Evolutionary conservation across 73 alveolate species (phyloP).

Genomic region (Uronychia setigera): DNA sequence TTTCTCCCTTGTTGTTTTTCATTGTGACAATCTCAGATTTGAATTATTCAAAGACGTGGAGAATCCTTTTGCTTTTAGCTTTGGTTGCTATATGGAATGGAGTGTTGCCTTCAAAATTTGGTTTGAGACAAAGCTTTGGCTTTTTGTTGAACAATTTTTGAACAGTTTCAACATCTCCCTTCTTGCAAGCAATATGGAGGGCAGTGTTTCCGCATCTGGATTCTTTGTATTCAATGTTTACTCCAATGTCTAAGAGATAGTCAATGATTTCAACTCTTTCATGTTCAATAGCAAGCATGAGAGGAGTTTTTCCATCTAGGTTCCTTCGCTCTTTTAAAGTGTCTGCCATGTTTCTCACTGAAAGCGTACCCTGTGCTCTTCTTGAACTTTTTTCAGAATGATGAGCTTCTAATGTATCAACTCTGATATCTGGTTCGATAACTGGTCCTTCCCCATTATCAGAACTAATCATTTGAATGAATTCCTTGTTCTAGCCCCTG

Average conservation of each 20-base stretch:
- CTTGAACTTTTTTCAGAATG: background rate
- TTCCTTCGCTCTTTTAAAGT: conserved; percentile 25
- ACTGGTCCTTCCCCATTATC: background rate
- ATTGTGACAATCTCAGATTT: conserved; percentile 36
- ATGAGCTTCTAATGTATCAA: background rate
- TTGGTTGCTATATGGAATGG: conserved; percentile 57
- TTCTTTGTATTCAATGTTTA: conserved; percentile 39
- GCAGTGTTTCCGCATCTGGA: conserved; percentile 59
- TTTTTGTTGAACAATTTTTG: background rate
- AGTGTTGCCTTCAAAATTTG: conserved; percentile 47
- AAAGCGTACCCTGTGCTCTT: background rate
- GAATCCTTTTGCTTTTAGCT: conserved; percentile 23
- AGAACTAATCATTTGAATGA: conserved; percentile 9
- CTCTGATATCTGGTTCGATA: too few species aligned
- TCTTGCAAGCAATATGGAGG: conserved; percentile 56
- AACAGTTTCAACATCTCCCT: conserved; percentile 23
- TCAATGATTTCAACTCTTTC: conserved; percentile 42
- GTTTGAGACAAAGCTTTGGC: conserved; percentile 23
- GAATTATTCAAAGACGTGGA: conserved; percentile 33
- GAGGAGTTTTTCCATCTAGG: conserved; percentile 60
- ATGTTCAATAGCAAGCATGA: conserved; percentile 60
- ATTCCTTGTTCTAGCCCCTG: conserved; percentile 31
- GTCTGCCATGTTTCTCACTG: background rate
- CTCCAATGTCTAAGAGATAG: conserved; percentile 38
- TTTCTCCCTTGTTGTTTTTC: conserved; percentile 57